phyloP scores from a whole-genome alignment of 306 rosid genomes.

The Cicer pinnatifidum region DNA sequence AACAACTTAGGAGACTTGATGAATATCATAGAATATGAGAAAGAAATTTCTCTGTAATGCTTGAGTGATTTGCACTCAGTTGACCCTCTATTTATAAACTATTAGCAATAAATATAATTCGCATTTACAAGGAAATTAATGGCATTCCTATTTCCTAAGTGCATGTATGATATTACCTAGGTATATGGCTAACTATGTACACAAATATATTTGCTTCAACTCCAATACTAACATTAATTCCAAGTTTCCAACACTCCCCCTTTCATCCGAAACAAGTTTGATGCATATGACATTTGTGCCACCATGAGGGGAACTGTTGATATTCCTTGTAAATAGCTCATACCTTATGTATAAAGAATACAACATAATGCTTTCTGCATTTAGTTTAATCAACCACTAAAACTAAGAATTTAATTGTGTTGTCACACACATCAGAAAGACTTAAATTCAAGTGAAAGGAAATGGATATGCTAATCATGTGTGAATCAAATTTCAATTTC shows the following conservation, averaged over 20 bases:
- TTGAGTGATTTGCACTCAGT: constrained; percentile 12
- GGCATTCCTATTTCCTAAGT: neutral
- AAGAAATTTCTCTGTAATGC: constrained; percentile 1
- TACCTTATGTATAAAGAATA: neutral
- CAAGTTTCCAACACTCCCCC: neutral
- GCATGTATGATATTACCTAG: neutral
- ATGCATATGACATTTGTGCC: neutral
- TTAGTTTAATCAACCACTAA: constrained; percentile 4
- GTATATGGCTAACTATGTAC: constrained; percentile 6
- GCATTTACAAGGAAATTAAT: neutral
- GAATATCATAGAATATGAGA: neutral
- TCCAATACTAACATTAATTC: neutral
- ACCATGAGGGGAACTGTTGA: neutral
- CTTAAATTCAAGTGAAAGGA: neutral
- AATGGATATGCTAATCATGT: constrained; percentile 5
- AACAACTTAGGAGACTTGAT: neutral
- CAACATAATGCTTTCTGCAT: neutral
- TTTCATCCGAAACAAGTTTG: neutral
- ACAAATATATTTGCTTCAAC: neutral
- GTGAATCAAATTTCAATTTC: constrained; percentile 14
- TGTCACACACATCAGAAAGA: constrained; percentile 18
- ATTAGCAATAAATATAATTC: neutral
- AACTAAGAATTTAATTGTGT: constrained; percentile 6
- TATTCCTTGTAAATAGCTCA: constrained; percentile 9
- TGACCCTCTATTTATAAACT: neutral